Evolutionary conservation across 306 rosid genomes (phyloP).

Genomic region (Inga oerstediana): DNA sequence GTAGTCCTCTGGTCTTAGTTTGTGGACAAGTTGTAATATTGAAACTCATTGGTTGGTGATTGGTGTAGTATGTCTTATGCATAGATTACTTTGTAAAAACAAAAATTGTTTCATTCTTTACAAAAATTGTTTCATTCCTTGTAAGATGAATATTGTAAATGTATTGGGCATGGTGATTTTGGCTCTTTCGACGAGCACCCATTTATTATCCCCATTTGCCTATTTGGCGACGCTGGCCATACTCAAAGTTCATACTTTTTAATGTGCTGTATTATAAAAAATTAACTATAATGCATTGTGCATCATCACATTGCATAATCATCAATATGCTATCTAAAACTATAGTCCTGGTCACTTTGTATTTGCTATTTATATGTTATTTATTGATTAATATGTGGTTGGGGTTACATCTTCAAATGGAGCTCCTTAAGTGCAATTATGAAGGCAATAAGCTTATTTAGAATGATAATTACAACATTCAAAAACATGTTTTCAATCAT

Average conservation of each 20-base stretch:
- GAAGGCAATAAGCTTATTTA: background rate
- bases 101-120: background rate
- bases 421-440: background rate
- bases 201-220: background rate
- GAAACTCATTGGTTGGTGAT: background rate
- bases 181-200: background rate
- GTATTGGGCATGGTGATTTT: background rate
- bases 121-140: background rate
- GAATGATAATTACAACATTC: too few relatives aligned
- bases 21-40: slow-evolving; percentile 29
- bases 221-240: background rate
- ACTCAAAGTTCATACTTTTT: background rate
- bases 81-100: slow-evolving; percentile 17
- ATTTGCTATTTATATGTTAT: background rate
- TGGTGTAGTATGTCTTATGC: slow-evolving; percentile 4
- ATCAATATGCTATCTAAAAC: too few relatives aligned
- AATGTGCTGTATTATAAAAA: background rate
- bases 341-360: background rate
- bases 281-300: too few relatives aligned
- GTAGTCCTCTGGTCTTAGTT: slow-evolving; percentile 28
- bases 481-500: too few relatives aligned
- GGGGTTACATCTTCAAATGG: background rate
- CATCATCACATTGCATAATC: too few relatives aligned
- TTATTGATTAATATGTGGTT: background rate
- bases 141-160: slow-evolving; percentile 3